A percentile compares a stretch with the other conserved stretches of the same genome.
These are phyloP conservation scores for Pestalotiopsis sp. DNA, from an alignment of 2,329 filamentous ascomycete genomes.

Conservation along the genomic window DNA sequence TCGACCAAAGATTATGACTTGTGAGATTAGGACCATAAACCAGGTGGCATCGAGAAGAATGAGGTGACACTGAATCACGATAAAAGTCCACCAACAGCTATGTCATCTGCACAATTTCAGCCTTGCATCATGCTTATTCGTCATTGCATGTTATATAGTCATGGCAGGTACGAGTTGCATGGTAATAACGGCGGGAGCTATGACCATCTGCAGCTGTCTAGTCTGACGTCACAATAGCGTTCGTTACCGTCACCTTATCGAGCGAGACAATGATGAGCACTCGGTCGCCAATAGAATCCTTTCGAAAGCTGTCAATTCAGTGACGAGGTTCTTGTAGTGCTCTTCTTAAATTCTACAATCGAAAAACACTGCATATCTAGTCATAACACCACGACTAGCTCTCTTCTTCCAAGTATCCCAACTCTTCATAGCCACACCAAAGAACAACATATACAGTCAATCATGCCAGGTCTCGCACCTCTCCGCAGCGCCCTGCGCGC, in stretches of 20 bases:
- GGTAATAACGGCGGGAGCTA: background rate
- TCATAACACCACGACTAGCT: no score
- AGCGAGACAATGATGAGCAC: background rate
- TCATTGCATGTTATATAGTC: background rate
- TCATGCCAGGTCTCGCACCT: constrained; percentile 21
- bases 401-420: background rate
- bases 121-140: background rate
- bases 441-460: background rate
- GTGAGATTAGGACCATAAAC: no score
- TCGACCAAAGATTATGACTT: no score
- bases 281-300: background rate
- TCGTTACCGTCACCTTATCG: background rate
- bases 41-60: no score
- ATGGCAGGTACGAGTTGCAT: background rate
- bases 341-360: background rate
- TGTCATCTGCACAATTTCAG: no score
- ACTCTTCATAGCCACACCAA: no score
- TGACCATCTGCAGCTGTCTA: constrained; percentile 2
- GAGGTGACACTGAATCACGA: no score
- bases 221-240: constrained; percentile 9
- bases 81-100: no score
- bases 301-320: background rate
- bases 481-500: constrained; percentile 22
- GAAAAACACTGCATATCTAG: background rate
- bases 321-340: background rate